These are phyloP conservation scores for Pyrenophora graminea DNA, from an alignment of 2,329 filamentous ascomycete genomes.

Conservation along the genomic window DNA sequence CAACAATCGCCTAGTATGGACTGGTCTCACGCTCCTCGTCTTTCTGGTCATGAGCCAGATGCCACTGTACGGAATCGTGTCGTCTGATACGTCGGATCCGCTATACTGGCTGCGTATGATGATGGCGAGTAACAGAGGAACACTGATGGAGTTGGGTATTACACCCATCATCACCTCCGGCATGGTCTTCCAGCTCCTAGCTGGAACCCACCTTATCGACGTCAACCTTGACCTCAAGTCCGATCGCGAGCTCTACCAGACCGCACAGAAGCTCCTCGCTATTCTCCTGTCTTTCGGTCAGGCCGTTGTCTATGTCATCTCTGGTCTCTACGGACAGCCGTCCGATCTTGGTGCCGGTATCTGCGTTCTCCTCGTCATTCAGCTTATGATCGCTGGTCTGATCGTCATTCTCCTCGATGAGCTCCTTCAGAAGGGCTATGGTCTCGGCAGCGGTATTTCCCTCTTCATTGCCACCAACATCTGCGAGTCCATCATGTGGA, in stretches of 20 bases:
- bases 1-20: constrained; percentile 74
- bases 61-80: constrained; percentile 95
- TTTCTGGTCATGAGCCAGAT: constrained; percentile 99
- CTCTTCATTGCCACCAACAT: constrained; percentile 99
- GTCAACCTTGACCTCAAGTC: constrained; percentile 99
- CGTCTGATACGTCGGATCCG: constrained; percentile 91
- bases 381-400: constrained; percentile 95
- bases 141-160: constrained; percentile 91
- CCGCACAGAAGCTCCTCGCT: constrained; percentile 87
- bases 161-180: constrained; percentile 99
- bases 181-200: constrained; percentile 99
- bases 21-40: constrained; percentile 78
- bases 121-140: constrained; percentile 97
- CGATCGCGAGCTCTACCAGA: constrained; percentile 99
- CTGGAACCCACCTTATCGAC: constrained; percentile 98
- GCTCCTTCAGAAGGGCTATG: constrained; percentile 98
- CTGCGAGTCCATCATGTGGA: constrained; percentile 99
- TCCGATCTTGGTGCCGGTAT: constrained; percentile 97
- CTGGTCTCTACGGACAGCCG: constrained; percentile 88
- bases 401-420: constrained; percentile 99
- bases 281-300: constrained; percentile 98
- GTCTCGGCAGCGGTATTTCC: constrained; percentile 96
- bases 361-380: constrained; percentile 96
- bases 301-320: constrained; percentile 97
- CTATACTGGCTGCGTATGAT: constrained; percentile 99